Base-by-base conservation (phyloP, 306 rosid genomes). In the Luffa aegyptiaca region DNA sequence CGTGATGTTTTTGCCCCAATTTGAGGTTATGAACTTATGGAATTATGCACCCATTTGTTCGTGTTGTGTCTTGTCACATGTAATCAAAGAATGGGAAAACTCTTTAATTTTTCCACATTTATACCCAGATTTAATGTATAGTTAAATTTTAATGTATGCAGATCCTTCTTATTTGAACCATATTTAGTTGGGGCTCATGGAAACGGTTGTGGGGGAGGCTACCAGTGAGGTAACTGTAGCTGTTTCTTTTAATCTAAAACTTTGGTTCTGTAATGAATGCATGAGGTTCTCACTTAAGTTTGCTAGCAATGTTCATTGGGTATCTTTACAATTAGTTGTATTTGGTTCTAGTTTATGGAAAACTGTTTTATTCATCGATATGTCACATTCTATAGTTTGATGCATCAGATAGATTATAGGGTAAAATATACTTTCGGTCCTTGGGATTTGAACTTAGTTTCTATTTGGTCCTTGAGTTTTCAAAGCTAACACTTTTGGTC, bases 141-240 rank as follows among this genome's bases (percentile, higher is more conserved):
- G 41, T 18, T 45, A 20, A 39, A 26, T 9, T 1, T 62, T 68
- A 21, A 71, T 79, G 9, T 68, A 18, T 79, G 76, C 63, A 64
- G 82, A 37, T 66, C 58, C 8, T 79, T 49, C 53, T 18, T 13
- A 49, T 39, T 59, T 37, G 56, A 79, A 39, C 53, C 46, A 35
- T 46, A 16, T 8, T 64, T 79, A 79, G 49, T 49, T 36, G 75
- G 8, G 16, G 77, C 52, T 21, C 3, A 79, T 79, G 82, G 82
- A 71, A 66, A 66, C 82, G 2, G 53, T 37, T 33, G 76, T 79
- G 64, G 77, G 35, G 49, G 82, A 42, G 14, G 7, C 41, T 8
- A 79, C 55, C 76, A 66, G 78, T 31, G 78, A 79, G 82, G 82
- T 79, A 79, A 4, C 36, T 79, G 44, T 31, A 13, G 80, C 64